Base-by-base conservation (phyloP, 345 rosid species). In the Syzygium oleosum region DNA sequence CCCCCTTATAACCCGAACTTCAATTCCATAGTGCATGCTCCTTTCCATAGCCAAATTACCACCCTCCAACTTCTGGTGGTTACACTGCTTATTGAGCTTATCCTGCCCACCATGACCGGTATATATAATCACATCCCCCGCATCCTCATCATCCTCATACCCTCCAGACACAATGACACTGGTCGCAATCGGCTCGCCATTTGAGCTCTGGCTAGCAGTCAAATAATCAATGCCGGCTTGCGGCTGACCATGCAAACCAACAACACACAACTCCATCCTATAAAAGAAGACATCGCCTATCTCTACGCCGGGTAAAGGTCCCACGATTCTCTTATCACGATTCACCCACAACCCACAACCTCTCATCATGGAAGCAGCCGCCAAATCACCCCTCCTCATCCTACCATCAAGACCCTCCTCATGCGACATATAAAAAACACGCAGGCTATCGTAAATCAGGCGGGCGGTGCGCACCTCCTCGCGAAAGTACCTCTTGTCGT, bases 61-160 rank as follows among this genome's bases (percentile, higher is more conserved):
- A 56, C 98, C 98, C 90, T 96, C 97, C 31, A 97, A 86, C 94
- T 90, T 96, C 94, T 97, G 99, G 87, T 95, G 91, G 88, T 87
- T 93, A 55, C 93, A 91, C 87, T 96, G 99, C 90, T 87, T 90
- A 51, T 90, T 90, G 52, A 92, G 87, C 91, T 92, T 96, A 85
- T 95, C 99, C 90, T 96, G 97, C 13, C 99, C 99, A 31, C 99
- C 99, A 61, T 96, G 98, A 10, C 99, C 99, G 0, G 97, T 93
- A 85, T 97, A 97, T 1, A 95, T 89, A 65, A 97, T 88, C 58
- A 91, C 89, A 87, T 97, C 97, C 23, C 98, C 98, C 7, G 90
- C 89, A 88, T 97, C 98, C 85, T 94, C 95, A 83, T 96, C 98
- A 25, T 97, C 97, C 88, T 95, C 99, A 34, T 95, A 97, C 15